Evolutionary conservation across 202 grass and related monocot genomes (phyloP).

Genomic region (Musa balbisiana): DNA sequence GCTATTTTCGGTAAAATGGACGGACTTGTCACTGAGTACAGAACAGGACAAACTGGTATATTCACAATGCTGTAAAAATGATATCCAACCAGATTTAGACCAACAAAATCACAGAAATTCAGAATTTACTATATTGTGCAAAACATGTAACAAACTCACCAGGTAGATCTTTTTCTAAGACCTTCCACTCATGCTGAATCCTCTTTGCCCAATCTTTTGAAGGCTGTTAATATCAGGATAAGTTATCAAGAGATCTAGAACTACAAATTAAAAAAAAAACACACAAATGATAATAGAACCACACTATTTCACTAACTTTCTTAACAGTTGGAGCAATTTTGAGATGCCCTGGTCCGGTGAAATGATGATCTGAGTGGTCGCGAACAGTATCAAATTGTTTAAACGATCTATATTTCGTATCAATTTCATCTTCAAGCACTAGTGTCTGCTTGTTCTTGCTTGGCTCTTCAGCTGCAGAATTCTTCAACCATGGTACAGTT

Average conservation of each 20-base stretch:
- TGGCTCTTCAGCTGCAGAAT: slow-evolving; percentile 24
- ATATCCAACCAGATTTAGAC: background rate
- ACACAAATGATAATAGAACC: no score
- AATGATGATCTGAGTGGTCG: slow-evolving; percentile 22
- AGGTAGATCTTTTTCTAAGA: slow-evolving; percentile 17
- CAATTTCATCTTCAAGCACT: slow-evolving; percentile 7
- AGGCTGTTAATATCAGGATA: slow-evolving; percentile 14
- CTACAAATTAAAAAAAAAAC: background rate
- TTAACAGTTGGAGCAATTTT: background rate
- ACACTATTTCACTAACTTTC: background rate
- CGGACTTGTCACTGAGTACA: no score
- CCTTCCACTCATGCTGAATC: slow-evolving; percentile 14
- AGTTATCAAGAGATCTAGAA: slow-evolving; percentile 5
- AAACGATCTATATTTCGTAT: slow-evolving; percentile 9
- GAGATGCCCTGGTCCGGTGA: background rate
- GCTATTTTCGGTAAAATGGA: no score
- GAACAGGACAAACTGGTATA: background rate
- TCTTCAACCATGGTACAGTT: slow-evolving; percentile 44
- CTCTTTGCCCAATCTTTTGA: slow-evolving; percentile 14
- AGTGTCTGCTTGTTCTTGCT: slow-evolving; percentile 3
- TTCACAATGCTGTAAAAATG: background rate
- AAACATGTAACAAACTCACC: slow-evolving; percentile 16
- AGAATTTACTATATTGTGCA: background rate
- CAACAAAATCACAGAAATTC: background rate
- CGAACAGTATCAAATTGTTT: slow-evolving; percentile 16